Evolutionary conservation across 257 asterid species (phyloP).

Genomic region (Scutellaria minor): DNA sequence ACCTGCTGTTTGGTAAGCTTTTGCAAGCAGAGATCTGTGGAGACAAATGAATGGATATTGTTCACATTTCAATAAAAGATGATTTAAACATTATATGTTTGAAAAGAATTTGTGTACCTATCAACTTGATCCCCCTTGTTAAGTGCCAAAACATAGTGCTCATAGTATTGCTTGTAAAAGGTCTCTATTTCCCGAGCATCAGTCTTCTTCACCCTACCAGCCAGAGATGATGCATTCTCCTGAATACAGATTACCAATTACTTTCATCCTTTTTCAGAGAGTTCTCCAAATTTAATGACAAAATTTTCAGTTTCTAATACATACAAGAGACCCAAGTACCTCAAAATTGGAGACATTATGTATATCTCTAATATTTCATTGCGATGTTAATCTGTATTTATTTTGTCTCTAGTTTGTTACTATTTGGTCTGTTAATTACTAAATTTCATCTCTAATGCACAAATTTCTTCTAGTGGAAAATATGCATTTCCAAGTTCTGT

Average conservation of each 20-base stretch:
- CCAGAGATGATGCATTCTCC: conserved; percentile 91
- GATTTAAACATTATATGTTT: background rate
- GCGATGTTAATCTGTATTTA: no score
- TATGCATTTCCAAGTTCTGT: background rate
- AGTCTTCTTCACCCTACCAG: conserved; percentile 82
- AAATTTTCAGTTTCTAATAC: no score
- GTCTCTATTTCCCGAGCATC: conserved; percentile 98
- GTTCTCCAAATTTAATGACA: no score
- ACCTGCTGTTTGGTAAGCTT: conserved; percentile 98
- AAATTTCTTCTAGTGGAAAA: no score
- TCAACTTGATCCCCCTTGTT: conserved; percentile 96
- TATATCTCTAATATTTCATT: no score
- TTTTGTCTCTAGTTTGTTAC: no score
- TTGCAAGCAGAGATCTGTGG: conserved; percentile 92
- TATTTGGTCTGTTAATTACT: no score
- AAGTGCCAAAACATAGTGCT: conserved; percentile 88
- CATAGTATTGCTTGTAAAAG: conserved; percentile 94
- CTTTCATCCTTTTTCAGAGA: conserved; percentile 3
- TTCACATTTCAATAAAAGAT: conserved; percentile 14
- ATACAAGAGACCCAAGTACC: no score
- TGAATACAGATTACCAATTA: conserved; percentile 40
- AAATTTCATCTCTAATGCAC: no score
- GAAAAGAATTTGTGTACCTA: conserved; percentile 51
- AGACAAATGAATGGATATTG: conserved; percentile 7
- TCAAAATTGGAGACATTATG: no score